Evolutionary conservation across 176 grass and related monocot genomes (phyloP).

Genomic region (Oryza officinalis): DNA sequence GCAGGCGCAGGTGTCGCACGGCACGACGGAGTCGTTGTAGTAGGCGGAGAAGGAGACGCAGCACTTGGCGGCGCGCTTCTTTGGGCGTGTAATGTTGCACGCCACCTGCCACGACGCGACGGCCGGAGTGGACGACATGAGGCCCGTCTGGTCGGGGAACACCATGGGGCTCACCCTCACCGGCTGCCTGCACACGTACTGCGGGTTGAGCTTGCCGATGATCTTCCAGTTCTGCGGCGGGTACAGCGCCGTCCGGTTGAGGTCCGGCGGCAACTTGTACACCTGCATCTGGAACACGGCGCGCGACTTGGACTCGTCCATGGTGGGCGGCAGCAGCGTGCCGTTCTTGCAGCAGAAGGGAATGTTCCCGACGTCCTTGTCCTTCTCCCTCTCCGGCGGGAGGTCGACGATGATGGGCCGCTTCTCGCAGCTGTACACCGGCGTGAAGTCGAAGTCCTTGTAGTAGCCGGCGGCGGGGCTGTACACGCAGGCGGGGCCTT

Average conservation of each 20-base stretch:
- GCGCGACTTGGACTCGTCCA: constrained; percentile 66
- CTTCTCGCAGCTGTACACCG: constrained; percentile 81
- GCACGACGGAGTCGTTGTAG: constrained; percentile 82
- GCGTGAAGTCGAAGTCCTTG: constrained; percentile 71
- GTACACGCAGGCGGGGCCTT: constrained; percentile 65
- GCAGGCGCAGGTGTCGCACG: constrained; percentile 81
- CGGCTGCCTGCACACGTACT: constrained; percentile 65
- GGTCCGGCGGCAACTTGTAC: constrained; percentile 87
- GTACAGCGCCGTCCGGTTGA: constrained; percentile 78
- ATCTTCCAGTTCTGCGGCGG: constrained; percentile 86
- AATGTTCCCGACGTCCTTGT: constrained; percentile 67
- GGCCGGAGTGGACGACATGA: constrained; percentile 62
- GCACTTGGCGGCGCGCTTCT: constrained; percentile 55
- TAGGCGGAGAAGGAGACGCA: constrained; percentile 91
- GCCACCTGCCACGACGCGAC: constrained; percentile 90
- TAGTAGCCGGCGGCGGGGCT: constrained; percentile 68
- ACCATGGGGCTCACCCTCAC: constrained; percentile 69
- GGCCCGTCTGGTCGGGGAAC: constrained; percentile 75
- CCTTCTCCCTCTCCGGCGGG: constrained; percentile 80
- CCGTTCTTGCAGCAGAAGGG: constrained; percentile 97
- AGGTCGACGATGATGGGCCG: constrained; percentile 87
- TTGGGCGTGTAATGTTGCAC: constrained; percentile 82
- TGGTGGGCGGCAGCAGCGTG: constrained; percentile 66
- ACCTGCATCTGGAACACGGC: constrained; percentile 87
- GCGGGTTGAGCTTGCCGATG: constrained; percentile 67